These are phyloP conservation scores for Conidiobolus incongruus DNA, from an alignment of 371 early-diverging fungal genomes.

Conservation along the genomic window DNA sequence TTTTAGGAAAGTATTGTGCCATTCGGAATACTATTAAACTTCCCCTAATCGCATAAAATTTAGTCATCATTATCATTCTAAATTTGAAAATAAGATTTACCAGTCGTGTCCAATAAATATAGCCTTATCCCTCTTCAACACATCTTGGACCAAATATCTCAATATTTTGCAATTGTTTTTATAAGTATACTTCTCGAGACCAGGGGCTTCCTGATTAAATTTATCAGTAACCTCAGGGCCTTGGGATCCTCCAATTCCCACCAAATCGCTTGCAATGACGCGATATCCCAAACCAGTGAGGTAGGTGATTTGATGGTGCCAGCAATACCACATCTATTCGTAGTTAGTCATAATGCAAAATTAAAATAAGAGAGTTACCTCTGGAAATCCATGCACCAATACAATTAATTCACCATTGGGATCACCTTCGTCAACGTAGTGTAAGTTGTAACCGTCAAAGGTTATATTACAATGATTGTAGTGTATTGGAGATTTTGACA, in stretches of 20 bases:
- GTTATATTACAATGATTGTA: too few species aligned
- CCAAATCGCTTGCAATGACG: background rate
- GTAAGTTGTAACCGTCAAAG: background rate
- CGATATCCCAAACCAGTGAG: background rate
- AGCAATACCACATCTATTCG: background rate
- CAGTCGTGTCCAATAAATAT: background rate
- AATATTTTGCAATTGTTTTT: too few species aligned
- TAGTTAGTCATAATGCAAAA: background rate
- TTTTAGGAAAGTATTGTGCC: too few species aligned
- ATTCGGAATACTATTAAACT: too few species aligned
- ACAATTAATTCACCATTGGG: background rate
- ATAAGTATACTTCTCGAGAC: background rate
- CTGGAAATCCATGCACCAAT: slow-evolving; percentile 1
- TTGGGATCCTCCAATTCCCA: background rate
- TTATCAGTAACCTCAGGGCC: background rate
- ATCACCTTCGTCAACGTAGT: slow-evolving; percentile 2
- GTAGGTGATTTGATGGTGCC: background rate
- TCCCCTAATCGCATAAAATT: too few species aligned
- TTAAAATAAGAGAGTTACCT: background rate
- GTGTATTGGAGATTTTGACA: too few species aligned
- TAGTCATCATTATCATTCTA: too few species aligned
- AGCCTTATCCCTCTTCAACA: background rate
- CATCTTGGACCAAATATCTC: too few species aligned
- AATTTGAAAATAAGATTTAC: too few species aligned
- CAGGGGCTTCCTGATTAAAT: background rate